phyloP scores from a whole-genome alignment of 306 rosid species.

The Sophora flavescens region DNA sequence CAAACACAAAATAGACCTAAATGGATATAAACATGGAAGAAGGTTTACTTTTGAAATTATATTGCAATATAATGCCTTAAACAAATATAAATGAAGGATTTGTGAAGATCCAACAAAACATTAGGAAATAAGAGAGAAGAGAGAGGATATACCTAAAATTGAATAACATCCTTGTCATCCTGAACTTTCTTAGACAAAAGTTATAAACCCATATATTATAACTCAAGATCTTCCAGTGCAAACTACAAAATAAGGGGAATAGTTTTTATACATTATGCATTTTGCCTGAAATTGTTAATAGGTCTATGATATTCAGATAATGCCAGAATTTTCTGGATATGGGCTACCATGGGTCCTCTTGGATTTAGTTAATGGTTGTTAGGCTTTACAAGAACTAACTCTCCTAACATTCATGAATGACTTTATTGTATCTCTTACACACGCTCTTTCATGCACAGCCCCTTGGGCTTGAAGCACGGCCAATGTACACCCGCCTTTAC shows the following conservation, averaged over 20 bases:
- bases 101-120: not conserved
- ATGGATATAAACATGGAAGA: not conserved
- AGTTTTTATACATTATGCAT: not conserved
- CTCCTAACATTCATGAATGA: not conserved
- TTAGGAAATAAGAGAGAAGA: not conserved
- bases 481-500: too few species aligned
- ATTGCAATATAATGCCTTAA: not conserved
- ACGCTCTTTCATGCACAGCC: too few species aligned
- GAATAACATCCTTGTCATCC: not conserved
- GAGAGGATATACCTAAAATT: not conserved
- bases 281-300: not conserved
- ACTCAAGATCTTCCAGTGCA: not conserved
- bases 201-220: not conserved
- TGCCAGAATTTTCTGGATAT: not conserved
- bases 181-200: not conserved
- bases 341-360: not conserved
- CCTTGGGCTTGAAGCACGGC: too few species aligned
- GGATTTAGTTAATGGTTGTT: slow-evolving; percentile 4
- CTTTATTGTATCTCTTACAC: not conserved
- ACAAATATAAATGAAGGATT: not conserved
- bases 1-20: not conserved
- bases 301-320: slow-evolving; percentile 15
- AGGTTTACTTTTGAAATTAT: not conserved
- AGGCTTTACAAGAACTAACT: slow-evolving; percentile 1
- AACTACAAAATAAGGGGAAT: not conserved